Base-by-base conservation (phyloP, 768 basidiomycete genomes). In the Obba rivulosa region DNA sequence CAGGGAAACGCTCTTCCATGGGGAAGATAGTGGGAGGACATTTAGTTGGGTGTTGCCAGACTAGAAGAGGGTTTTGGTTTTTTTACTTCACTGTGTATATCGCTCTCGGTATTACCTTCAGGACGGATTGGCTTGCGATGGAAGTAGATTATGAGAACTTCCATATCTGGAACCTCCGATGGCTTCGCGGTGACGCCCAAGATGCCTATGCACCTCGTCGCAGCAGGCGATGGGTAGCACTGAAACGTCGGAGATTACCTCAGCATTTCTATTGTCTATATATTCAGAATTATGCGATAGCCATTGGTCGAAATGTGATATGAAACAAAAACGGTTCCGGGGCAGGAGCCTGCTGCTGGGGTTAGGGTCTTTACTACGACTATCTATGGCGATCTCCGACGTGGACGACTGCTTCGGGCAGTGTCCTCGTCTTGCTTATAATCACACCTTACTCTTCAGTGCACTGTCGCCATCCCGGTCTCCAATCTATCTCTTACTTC, bases 1-100 rank as follows among this genome's bases (percentile, higher is more conserved):
- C 50, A 83, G 82, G 16, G 83, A 85, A 56, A 71, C 65, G 17
- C 61, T 85, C 20, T 82, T 74, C 57, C 79, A 81, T 54, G 83
- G 81, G n/a, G 82, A 85, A 56, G 75, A 77, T 42, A 75, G 74
- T 4, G 83, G 83, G 1, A 78, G 77, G 59, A 69, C 77, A 16
- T 83, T 69, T 57, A 58, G 72, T 13, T 83, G 81, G 80, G 73
- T 65, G 45, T 62, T 82, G 16, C 80, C 80, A 3, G 80, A 83
- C 39, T 63, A 47, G 42, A 18, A 31, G 28, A 35, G 18, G 9
- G 16, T 3, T 7, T 45, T 38, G 8, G 37, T 5, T 38, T 16
- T 16, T 5, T 16, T 5, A 16, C 20, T 8, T 16, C 5, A 16
- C 37, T n/a, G 5, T 38, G 8, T 7, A 38, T 7, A 38, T 38